These are phyloP conservation scores for Thalassia testudinum DNA, from an alignment of 116 monocot species.

Conservation along the genomic window DNA sequence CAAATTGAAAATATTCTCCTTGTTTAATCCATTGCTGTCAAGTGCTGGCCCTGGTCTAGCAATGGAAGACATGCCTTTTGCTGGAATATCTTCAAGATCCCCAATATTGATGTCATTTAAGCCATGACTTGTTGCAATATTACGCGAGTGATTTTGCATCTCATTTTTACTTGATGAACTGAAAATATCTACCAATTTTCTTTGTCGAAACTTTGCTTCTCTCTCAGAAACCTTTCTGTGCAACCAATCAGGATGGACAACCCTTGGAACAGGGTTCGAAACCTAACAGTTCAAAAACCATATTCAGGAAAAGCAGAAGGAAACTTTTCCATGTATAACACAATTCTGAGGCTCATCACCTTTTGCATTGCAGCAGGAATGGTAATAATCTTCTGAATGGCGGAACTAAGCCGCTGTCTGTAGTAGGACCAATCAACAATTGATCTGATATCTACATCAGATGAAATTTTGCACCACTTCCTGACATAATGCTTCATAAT, in stretches of 20 bases:
- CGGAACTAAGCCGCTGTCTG: slow-evolving; percentile 75
- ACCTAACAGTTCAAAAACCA: slow-evolving; percentile 28
- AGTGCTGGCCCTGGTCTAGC: slow-evolving; percentile 19
- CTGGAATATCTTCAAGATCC: slow-evolving; percentile 61
- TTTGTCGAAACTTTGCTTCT: slow-evolving; percentile 76
- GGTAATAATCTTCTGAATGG: slow-evolving; percentile 96
- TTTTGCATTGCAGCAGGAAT: slow-evolving; percentile 99
- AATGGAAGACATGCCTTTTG: slow-evolving; percentile 7
- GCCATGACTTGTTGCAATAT: background rate
- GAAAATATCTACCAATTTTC: slow-evolving; percentile 72
- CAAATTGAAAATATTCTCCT: slow-evolving; percentile 20
- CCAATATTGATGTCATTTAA: background rate
- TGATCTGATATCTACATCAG: slow-evolving; percentile 59
- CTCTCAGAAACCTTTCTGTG: slow-evolving; percentile 90
- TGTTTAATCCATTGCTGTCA: slow-evolving; percentile 24
- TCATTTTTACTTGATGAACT: slow-evolving; percentile 23
- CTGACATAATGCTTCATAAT: slow-evolving; percentile 65
- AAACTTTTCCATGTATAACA: background rate
- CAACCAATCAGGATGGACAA: slow-evolving; percentile 95
- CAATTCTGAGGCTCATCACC: slow-evolving; percentile 14
- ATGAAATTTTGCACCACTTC: slow-evolving; percentile 88
- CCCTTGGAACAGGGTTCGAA: slow-evolving; percentile 93
- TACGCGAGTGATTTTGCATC: slow-evolving; percentile 3
- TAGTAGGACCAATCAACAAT: slow-evolving; percentile 98
- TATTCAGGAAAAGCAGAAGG: slow-evolving; percentile 2